Conservation (phyloP, 2,329 filamentous ascomycete species). For the Pyricularia sp. region DNA sequence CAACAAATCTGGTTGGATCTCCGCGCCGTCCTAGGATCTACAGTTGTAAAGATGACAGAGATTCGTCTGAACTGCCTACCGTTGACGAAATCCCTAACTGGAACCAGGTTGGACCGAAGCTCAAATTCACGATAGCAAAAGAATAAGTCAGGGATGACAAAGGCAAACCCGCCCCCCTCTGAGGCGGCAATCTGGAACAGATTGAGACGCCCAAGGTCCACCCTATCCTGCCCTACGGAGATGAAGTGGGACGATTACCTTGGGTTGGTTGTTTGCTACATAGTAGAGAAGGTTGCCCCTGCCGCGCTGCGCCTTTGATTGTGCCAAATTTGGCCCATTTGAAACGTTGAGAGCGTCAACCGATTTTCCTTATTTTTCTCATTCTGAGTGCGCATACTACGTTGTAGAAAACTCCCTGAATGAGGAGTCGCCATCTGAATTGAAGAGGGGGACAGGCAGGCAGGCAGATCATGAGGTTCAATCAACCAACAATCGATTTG, state of each 20-base stretch:
- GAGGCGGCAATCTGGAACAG: background rate
- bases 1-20: background rate
- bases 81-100: background rate
- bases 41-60: background rate
- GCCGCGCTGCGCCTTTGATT: background rate
- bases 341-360: background rate
- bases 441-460: too few relatives aligned
- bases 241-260: background rate
- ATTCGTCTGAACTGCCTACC: background rate
- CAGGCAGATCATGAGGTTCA: too few relatives aligned
- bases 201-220: background rate
- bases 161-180: background rate
- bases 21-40: background rate
- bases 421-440: too few relatives aligned
- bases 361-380: background rate
- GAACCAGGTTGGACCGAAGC: background rate
- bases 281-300: background rate
- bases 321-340: background rate
- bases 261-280: background rate
- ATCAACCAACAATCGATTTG: background rate
- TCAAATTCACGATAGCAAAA: background rate
- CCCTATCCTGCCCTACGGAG: background rate
- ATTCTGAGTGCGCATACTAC: background rate
- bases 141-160: background rate
- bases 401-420: background rate